Base-by-base conservation (phyloP, 768 basidiomycete genomes). In the Kwoniella bestiolae region DNA sequence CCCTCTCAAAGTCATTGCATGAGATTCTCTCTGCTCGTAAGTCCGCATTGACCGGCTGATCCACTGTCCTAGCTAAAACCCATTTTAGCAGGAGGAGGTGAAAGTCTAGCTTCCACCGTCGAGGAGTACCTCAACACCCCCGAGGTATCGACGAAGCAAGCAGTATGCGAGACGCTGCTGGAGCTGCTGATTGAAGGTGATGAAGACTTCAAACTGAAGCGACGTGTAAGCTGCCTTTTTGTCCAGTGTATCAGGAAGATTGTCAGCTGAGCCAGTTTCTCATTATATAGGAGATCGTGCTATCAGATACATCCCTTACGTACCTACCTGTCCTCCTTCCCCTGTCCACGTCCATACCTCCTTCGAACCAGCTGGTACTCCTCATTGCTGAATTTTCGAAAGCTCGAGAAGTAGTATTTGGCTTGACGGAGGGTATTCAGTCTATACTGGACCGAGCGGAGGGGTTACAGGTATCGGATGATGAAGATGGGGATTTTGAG, bases 291-390 rank as follows among this genome's bases (percentile, higher is more conserved):
- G 29, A 66, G 44, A 26, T 62, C 3, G 32, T 58, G 25, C 31
- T 72, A 9, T 26, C 52, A 34, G 60, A 69, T 25, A 66, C 34
- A 45, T 53, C 70, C 5, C 52, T 74, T 3, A 60, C 56, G 0
- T 67, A 61, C 53, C 38, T 70, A 28, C 73, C 73, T 6, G 38
- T 65, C n/a, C 38, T 74, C 18, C 57, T 74, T 2, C 66, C 68
- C 18, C 55, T 66, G 18, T 35, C 41, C 8, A 26, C 58, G 0
- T 21, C 32, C 8, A 29, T 46, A 12, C 32, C 56, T 1, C 18
- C 32, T 25, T 44, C 62, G 1, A 46, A 31, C 3, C 25, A 38
- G 12, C 29, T 71, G 0, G 4, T 67, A 4, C 5, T 21, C 4
- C 50, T 56, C 0, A 61, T 67, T 12, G 38, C 59, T n/a, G n/a